Base-by-base conservation (phyloP, 2,329 filamentous ascomycete genomes). In the Podosphaera aphanis region DNA sequence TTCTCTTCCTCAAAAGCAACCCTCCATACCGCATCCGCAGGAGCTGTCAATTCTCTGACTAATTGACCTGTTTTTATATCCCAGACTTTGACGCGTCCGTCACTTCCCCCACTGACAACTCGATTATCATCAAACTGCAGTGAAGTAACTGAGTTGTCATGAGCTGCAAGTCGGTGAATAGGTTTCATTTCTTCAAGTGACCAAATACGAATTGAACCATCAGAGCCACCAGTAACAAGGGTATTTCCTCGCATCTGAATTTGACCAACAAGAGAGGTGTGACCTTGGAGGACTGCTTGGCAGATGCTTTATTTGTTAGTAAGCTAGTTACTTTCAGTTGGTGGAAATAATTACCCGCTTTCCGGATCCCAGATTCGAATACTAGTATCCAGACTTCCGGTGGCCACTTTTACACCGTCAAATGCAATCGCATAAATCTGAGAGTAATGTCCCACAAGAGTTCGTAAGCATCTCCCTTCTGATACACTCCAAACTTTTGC, bases 391-490 rank as follows among this genome's bases (percentile, higher is more conserved):
- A 98, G 66, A 61, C 86, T 94, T 44, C 90, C 90, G 8, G 90
- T 98, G 31, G 92, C 88, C 48, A 98, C 86, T 51, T 86, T 74
- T 53, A 79, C 78, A 35, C 90, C 90, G 59, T 98, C 90, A 62
- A 95, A 98, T 1, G 90, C 90, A 59, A 98, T 93, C 18, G 90
- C 90, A 60, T 98, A 98, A 48, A 98, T 98, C 60, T 98, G 90
- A 59, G 88, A 95, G 63, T 94, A 98, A 62, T 98, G 90, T 0
- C 90, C 90, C 39, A 80, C 78, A 35, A 98, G 69, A 0, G 85
- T 94, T 53, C 88, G 79, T 46, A 95, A 66, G 61, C 90, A 98
- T 50, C 84, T 77, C 25, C 90, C 90, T 63, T 94, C 83, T 1
- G 84, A 93, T 45, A 98, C 95, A 61, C 83, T 94, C 90, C 90